Evolutionary conservation across 179 eudicot genomes (phyloP), one percentile per base, ranked within the genome.

Genomic region (Heliamphora pulchella): DNA sequence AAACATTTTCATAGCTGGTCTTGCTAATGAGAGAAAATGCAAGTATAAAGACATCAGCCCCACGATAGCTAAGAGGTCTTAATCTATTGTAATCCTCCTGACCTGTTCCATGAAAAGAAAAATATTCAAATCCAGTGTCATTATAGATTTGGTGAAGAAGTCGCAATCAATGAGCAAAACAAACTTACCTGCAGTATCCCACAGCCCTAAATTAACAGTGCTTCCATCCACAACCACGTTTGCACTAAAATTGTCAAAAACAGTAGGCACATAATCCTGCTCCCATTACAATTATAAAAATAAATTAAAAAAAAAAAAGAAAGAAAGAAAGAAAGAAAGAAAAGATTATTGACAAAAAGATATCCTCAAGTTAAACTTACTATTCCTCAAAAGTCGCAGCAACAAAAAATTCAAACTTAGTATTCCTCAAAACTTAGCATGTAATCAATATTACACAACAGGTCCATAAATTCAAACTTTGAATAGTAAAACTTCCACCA

Each of bases 21-120:
- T 87, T 91, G 90, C 95, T 91, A 80, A 91, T 88, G 59, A 91
- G 90, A 85, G 95, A 91, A 85, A 91, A 91, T 31, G 93, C 90
- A 71, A 91, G 88, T 79, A 91, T 90, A 71, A 91, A 91, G 77
- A 91, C 91, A 85, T 91, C 94, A 39, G 93, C 93, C 62, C 93
- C 93, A 17, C 93, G 90, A 81, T 90, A 90, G 80, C 93, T 91
- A 84, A 91, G 80, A 68, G 95, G 95, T 84, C 95, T 86, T 84
- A 91, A 82, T 78, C 94, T 88, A 80, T 91, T 91, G 81, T 91
- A 91, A 81, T 91, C 94, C 81, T 90, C 95, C 84, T 91, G 95
- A 66, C 95, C 95, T 91, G 87, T 70, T 63, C 65, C 46, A 74
- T 58, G 71, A 39, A 75, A 74, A 7, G n/a, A 39, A 78, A 39